These are phyloP conservation scores for Amphichorda felina DNA, from an alignment of 2,329 filamentous ascomycete species.

Conservation along the genomic window DNA sequence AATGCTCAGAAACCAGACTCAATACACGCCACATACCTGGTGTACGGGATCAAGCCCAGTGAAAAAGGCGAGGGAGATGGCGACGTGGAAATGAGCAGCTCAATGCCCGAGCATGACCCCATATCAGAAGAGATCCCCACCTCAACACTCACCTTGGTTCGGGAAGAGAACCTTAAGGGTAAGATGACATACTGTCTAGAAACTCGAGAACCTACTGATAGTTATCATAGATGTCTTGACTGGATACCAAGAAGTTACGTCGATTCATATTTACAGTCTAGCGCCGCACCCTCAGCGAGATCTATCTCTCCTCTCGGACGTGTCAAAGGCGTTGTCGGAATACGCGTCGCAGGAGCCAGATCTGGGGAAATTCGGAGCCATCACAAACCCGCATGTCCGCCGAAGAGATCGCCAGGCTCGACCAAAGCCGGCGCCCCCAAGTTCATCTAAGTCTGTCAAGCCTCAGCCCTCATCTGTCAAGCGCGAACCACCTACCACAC, in stretches of 20 bases:
- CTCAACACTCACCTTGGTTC: slow-evolving; percentile 52
- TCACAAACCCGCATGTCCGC: slow-evolving; percentile 59
- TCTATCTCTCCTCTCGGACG: slow-evolving; percentile 59
- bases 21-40: slow-evolving; percentile 85
- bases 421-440: slow-evolving; percentile 7
- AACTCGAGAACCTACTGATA: neutral
- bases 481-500: slow-evolving; percentile 2
- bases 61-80: slow-evolving; percentile 32
- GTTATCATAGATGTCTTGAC: slow-evolving; percentile 46
- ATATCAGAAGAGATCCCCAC: slow-evolving; percentile 38
- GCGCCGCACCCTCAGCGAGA: slow-evolving; percentile 58
- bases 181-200: slow-evolving; percentile 7
- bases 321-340: slow-evolving; percentile 48
- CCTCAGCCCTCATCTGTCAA: neutral
- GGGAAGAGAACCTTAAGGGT: slow-evolving; percentile 64
- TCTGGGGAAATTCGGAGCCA: slow-evolving; percentile 57
- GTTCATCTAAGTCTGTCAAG: slow-evolving; percentile 8
- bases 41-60: slow-evolving; percentile 55
- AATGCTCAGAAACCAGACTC: slow-evolving; percentile 62
- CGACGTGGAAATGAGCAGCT: slow-evolving; percentile 62
- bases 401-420: slow-evolving; percentile 28
- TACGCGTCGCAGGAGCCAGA: slow-evolving; percentile 43
- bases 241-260: slow-evolving; percentile 60
- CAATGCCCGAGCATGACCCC: slow-evolving; percentile 38
- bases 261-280: slow-evolving; percentile 82